Conservation (phyloP, 2,329 filamentous ascomycete genomes). For the Ceratocystis harringtonii region DNA sequence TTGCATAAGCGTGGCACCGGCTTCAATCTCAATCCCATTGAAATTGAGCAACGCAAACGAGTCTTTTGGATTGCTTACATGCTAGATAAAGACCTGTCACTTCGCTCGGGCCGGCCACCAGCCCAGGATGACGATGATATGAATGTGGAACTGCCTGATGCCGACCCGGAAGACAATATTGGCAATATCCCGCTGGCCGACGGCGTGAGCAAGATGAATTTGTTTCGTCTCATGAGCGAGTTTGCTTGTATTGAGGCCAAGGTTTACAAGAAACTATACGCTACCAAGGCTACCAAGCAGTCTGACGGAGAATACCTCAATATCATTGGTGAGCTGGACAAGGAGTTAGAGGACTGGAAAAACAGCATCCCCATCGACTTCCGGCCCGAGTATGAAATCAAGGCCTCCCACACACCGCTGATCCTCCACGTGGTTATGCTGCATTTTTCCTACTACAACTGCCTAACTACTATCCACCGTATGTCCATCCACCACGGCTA, state of each 20-base stretch:
- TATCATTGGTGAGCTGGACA: conserved; percentile 88
- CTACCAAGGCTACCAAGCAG: conserved; percentile 79
- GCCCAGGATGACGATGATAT: conserved; percentile 57
- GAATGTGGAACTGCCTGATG: conserved; percentile 90
- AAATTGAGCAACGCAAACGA: conserved; percentile 71
- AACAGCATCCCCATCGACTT: conserved; percentile 90
- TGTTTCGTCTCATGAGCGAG: conserved; percentile 85
- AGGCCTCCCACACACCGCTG: conserved; percentile 79
- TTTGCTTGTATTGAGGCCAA: conserved; percentile 85
- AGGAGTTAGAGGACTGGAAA: conserved; percentile 86
- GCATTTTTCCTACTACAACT: conserved; percentile 97
- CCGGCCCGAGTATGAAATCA: conserved; percentile 93
- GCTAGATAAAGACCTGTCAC: conserved; percentile 47
- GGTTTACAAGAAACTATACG: conserved; percentile 87
- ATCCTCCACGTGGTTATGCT: conserved; percentile 87
- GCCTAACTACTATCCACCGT: conserved; percentile 88
- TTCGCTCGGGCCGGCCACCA: conserved; percentile 44
- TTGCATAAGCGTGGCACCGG: conserved; percentile 85
- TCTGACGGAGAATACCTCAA: conserved; percentile 86
- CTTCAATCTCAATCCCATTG: conserved; percentile 84
- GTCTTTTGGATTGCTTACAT: conserved; percentile 54
- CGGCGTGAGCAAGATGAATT: conserved; percentile 81
- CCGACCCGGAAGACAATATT: conserved; percentile 79
- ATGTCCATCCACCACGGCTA: conserved; percentile 98
- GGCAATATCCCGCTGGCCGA: conserved; percentile 85